Conservation (phyloP, 768 basidiomycete species). For the Mycena galericulata region DNA sequence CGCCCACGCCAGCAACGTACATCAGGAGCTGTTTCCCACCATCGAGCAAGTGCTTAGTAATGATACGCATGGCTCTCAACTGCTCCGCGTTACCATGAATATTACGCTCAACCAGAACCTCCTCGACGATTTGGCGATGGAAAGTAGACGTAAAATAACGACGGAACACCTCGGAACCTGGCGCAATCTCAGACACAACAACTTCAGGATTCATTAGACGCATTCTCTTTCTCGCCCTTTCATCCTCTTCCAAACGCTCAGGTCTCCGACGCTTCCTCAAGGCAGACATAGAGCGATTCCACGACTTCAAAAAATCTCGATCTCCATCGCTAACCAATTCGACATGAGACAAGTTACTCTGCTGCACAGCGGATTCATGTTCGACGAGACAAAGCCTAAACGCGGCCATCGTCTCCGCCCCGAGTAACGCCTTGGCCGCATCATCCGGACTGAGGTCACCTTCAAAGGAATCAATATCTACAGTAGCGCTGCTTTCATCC, state of each 20-base stretch:
- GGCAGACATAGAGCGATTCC: not conserved
- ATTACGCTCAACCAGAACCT: not conserved
- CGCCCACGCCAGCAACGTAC: conserved; percentile 44
- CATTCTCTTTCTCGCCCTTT: not conserved
- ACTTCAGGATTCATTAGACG: not conserved
- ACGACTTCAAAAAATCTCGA: not conserved
- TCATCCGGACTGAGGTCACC: no score
- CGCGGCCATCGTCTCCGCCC: not conserved
- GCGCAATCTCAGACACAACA: not conserved
- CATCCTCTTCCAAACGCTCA: not conserved
- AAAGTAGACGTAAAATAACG: not conserved
- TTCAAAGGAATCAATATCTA: not conserved
- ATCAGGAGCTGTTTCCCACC: conserved; percentile 37
- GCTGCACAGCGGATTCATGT: not conserved
- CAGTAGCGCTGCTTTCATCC: not conserved
- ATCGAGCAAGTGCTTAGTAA: conserved; percentile 19
- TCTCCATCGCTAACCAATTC: not conserved
- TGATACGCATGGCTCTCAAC: conserved; percentile 26
- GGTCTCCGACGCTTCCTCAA: not conserved
- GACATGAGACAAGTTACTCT: not conserved
- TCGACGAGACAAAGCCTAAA: not conserved
- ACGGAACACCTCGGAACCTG: not conserved
- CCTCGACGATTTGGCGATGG: not conserved
- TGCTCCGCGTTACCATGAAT: conserved; percentile 25
- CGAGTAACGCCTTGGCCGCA: not conserved